Conservation (phyloP, 139 green algal genomes). For the Coelastrella sp. region DNA sequence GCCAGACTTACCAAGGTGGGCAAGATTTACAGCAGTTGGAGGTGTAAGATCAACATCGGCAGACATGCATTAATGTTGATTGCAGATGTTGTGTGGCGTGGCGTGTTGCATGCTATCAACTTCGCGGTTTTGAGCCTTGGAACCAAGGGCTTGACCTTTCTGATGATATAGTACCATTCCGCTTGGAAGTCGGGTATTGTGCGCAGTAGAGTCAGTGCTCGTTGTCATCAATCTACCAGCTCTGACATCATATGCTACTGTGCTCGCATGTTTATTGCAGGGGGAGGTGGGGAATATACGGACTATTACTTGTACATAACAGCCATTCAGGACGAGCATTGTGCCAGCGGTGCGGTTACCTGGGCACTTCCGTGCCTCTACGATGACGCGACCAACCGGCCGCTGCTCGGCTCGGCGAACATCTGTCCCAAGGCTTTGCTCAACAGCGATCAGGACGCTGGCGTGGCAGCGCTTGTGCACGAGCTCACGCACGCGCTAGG, state of each 20-base stretch:
- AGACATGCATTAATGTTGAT: no score
- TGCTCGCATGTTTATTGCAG: not conserved
- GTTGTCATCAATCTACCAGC: no score
- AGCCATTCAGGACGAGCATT: conserved; percentile 57
- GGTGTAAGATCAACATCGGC: not conserved
- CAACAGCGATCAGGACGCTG: conserved; percentile 29
- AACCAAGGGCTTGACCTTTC: no score
- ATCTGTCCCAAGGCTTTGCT: conserved; percentile 50
- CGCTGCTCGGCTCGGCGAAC: conserved; percentile 59
- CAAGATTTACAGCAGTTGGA: not conserved
- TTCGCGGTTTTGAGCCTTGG: no score
- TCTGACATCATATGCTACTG: no score
- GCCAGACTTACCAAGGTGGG: conserved; percentile 19
- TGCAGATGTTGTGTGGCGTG: no score
- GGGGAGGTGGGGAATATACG: conserved; percentile 46
- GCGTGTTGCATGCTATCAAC: no score
- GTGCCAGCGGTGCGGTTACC: conserved; percentile 51
- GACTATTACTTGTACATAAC: conserved; percentile 71
- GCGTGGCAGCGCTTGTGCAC: conserved; percentile 56
- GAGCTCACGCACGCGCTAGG: conserved; percentile 66
- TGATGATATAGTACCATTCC: no score
- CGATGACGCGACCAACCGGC: conserved; percentile 59
- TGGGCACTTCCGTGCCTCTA: conserved; percentile 64
- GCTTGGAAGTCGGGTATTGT: no score
- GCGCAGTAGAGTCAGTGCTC: no score